Base-by-base conservation (phyloP, 345 rosid species). In the Aquilaria sinensis region DNA sequence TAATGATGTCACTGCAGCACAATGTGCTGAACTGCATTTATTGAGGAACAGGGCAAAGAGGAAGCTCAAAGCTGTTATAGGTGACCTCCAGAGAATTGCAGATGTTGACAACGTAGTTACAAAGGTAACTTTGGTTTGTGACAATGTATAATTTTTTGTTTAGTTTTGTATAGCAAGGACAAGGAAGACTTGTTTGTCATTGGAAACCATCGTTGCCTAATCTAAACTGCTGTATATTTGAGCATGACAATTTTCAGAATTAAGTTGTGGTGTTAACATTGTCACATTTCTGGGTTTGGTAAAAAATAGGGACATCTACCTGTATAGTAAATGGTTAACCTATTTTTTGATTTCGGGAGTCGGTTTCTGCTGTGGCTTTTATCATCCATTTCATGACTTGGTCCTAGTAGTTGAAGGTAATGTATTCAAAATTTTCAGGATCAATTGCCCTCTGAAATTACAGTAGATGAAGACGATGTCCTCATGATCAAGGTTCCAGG, bases 401-500 rank as follows among this genome's bases (percentile, higher is more conserved):
- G 23, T 16, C 23, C 23, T 16, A 16, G 23, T 16, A 16, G 23
- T 16, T 16, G 23, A 16, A 37, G 43, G 43, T 37, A 37, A 16
- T 16, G 23, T 56, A 10, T 6, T n/a, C 33, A 37, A 5, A 37
- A 9, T 31, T 72, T 63, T 53, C 78, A 87, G 96, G 84, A 71
- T 52, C 61, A 59, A 52, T 74, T 41, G 61, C 61, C 66, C 62
- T 58, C 61, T 29, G 71, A 73, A 43, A 63, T 49, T 55, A 67
- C 43, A 51, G 83, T 72, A 5, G 67, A 69, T 1, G 58, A 45
- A 3, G 85, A 86, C 29, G 92, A 90, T 33, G 90, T 85, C 54
- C 90, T 90, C 60, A 63, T 90, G 29, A 83, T 94, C 46, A 77
- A 70, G 58, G 97, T 94, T 64, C 99, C 99, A 12, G 95, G 97